Percentiles rank a stretch among this genome's conserved stretches.
Conservation (phyloP, 2,329 filamentous ascomycete genomes). For the Trichophyton mentagrophytes region DNA sequence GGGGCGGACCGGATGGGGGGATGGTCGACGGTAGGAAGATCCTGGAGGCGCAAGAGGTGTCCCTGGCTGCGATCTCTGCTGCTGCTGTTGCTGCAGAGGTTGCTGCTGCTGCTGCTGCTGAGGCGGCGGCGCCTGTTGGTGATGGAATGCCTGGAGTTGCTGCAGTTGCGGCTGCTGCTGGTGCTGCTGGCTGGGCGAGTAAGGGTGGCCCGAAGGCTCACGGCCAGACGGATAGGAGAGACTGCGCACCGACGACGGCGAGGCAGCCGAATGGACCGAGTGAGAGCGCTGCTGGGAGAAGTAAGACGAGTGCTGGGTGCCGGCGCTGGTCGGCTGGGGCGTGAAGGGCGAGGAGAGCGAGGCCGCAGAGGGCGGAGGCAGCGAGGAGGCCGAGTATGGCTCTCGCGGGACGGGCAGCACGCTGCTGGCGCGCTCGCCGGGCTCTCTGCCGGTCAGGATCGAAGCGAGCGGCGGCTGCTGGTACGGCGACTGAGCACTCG, state of each 20-base stretch:
- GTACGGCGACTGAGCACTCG: slow-evolving; percentile 29
- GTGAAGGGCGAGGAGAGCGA: slow-evolving; percentile 29
- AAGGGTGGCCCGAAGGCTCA: slow-evolving; percentile 8
- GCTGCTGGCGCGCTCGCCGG: slow-evolving; percentile 19
- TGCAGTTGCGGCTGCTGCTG: not conserved
- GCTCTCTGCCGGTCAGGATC: slow-evolving; percentile 17
- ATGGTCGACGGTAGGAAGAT: slow-evolving; percentile 22
- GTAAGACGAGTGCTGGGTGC: slow-evolving; percentile 26
- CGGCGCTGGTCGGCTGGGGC: slow-evolving; percentile 25
- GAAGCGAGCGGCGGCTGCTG: slow-evolving; percentile 24
- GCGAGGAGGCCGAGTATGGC: slow-evolving; percentile 18
- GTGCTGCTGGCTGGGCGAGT: slow-evolving; percentile 3
- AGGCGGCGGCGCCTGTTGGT: not conserved
- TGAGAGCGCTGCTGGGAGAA: slow-evolving; percentile 19
- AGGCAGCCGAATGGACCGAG: slow-evolving; percentile 11
- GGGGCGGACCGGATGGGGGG: slow-evolving; percentile 26
- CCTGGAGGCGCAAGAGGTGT: slow-evolving; percentile 38
- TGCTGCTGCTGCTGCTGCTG: not conserved
- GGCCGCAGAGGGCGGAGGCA: slow-evolving; percentile 16
- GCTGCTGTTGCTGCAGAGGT: slow-evolving; percentile 1
- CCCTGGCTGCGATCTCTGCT: slow-evolving; percentile 34
- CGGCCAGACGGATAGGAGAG: slow-evolving; percentile 9
- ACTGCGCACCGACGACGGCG: slow-evolving; percentile 11
- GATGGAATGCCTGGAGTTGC: not conserved
- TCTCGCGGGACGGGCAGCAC: slow-evolving; percentile 20